Evolutionary conservation across 2,329 filamentous ascomycete species (phyloP), one percentile per base, ranked within the genome.

Genomic region (Xylaria sp.): DNA sequence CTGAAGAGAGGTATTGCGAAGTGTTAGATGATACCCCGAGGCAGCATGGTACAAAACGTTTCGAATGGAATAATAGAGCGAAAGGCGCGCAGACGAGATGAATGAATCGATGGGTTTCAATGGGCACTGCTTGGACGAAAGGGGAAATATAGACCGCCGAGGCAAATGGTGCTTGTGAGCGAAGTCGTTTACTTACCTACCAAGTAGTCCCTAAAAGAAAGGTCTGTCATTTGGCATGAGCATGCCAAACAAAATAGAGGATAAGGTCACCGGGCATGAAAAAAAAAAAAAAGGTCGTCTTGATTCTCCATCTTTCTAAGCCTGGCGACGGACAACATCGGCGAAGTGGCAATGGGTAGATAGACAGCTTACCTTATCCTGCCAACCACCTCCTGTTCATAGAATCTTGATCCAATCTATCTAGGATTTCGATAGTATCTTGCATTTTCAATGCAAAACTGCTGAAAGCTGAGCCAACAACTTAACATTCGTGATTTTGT

Each of bases 21-120:
- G 45, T 25, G 42, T 33, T 39, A 63, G 54, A 55, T 58, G 63
- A 66, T 66, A 60, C 59, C 59, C 64, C 47, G 54, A 45, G 38
- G 36, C 25, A 51, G 15, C 22, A 45, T 31, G 58, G 51, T 44
- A 42, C 36, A 45, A 61, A 31, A 47, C 20, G 7, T n/a, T n/a
- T n/a, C n/a, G 25, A 49, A 13, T 51, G 31, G 17, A 45, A 63
- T 42, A 9, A 5, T n/a, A 27, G 44, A 45, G n/a, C 5, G 38
- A 20, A 25, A 27, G 42, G 17, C n/a, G 38, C 10, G 20, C 49
- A 44, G n/a, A 15, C 22, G 42, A n/a, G 27, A 38, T 31, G 45
- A 38, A 25, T 38, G 39, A n/a, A 45, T 22, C 6, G 27, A 56
- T 15, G 55, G 33, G 39, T 42, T 54, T 27, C 25, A 22, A n/a